Evolutionary conservation across 805 yeast genomes (phyloP).

Genomic region (Kodamaea nitidulidarum): DNA sequence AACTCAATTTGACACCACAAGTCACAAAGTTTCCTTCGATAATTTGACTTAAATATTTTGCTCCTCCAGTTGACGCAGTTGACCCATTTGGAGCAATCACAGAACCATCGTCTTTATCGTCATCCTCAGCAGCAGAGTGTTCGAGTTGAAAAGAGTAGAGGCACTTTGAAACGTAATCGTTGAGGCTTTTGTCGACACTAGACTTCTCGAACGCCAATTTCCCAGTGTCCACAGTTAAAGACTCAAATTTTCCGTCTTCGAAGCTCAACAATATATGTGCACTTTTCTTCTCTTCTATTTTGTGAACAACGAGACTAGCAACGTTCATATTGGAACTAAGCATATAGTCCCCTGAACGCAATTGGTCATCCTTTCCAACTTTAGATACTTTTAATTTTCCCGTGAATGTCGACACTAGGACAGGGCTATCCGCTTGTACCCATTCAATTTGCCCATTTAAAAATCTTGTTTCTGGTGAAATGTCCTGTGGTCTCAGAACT

Average conservation of each 20-base stretch:
- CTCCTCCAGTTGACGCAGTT: slow-evolving; percentile 10
- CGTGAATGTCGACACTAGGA: slow-evolving; percentile 10
- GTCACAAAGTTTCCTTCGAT: slow-evolving; percentile 27
- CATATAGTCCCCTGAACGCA: neutral
- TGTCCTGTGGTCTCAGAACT: neutral
- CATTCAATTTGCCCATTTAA: slow-evolving; percentile 9
- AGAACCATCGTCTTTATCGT: slow-evolving; percentile 11
- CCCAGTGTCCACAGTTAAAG: slow-evolving; percentile 10
- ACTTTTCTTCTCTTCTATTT: neutral
- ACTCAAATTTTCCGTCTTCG: slow-evolving; percentile 20
- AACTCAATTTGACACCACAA: slow-evolving; percentile 19
- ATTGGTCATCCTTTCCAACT: neutral
- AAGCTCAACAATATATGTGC: slow-evolving; percentile 12
- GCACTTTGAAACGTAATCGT: slow-evolving; percentile 17
- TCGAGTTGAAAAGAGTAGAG: slow-evolving; percentile 21
- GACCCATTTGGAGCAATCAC: slow-evolving; percentile 1
- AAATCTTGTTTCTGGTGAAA: slow-evolving; percentile 8
- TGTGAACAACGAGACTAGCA: slow-evolving; percentile 2
- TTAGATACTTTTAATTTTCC: slow-evolving; percentile 6
- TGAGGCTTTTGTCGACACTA: slow-evolving; percentile 9
- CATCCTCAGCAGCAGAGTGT: slow-evolving; percentile 16
- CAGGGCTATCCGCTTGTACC: slow-evolving; percentile 1
- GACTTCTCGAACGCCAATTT: slow-evolving; percentile 1
- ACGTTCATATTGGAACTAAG: slow-evolving; percentile 3
- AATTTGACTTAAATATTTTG: slow-evolving; percentile 16